These are phyloP conservation scores for Sorghum bicolor DNA, from an alignment of 176 grass and related monocot genomes.

Conservation along the genomic window Sorghum_bicolor_NCBIv3 NC_012872.2:274001-274500, in stretches of 20 bases:
- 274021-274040: neutral
- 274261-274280: neutral
- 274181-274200: neutral
- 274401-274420: slow-evolving; percentile 89
- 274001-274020: neutral
- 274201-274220: neutral
- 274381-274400: slow-evolving; percentile 69
- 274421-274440: slow-evolving; percentile 93
- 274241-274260: neutral
- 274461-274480: slow-evolving; percentile 94
- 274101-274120: slow-evolving; percentile 76
- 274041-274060: slow-evolving; percentile 45
- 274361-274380: slow-evolving; percentile 48
- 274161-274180: too few species aligned
- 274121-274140: slow-evolving; percentile 95
- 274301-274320: neutral
- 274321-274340: neutral
- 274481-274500: slow-evolving; percentile 97
- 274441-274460: slow-evolving; percentile 95
- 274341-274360: neutral
- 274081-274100: slow-evolving; percentile 76
- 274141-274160: neutral
- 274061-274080: slow-evolving; percentile 81
- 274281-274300: neutral
- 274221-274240: too few species aligned